Evolutionary conservation across 2,329 filamentous ascomycete species (phyloP).

Genomic region (Periconia sp.): DNA sequence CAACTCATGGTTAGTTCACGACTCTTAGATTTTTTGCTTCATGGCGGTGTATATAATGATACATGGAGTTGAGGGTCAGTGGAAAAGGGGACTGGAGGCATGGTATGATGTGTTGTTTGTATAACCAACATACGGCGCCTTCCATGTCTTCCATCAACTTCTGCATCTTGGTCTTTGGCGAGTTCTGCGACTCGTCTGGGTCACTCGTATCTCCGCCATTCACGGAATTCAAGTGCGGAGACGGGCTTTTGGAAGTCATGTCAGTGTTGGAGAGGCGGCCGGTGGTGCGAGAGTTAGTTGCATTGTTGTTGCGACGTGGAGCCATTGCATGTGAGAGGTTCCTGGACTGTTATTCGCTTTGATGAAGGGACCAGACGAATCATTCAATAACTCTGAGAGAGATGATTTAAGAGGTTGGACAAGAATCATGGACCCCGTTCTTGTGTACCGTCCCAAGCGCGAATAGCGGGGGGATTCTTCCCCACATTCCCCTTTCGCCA

Average conservation of each 20-base stretch:
- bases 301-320: neutral
- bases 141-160: conserved; percentile 24
- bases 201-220: too few species aligned
- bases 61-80: neutral
- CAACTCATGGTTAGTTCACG: neutral
- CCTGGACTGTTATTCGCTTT: too few species aligned
- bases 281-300: conserved; percentile 18
- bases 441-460: neutral
- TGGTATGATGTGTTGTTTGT: neutral
- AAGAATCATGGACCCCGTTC: neutral
- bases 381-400: too few species aligned
- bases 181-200: conserved; percentile 3
- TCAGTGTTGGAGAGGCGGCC: conserved; percentile 1
- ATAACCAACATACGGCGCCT: conserved; percentile 20
- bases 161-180: conserved; percentile 6
- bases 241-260: conserved; percentile 17
- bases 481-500: conserved; percentile 24
- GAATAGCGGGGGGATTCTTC: conserved; percentile 2
- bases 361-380: too few species aligned
- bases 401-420: too few species aligned
- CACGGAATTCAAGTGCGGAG: neutral
- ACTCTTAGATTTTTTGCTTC: too few species aligned
- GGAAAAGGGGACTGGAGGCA: neutral
- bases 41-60: too few species aligned
- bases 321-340: too few species aligned